Percentiles rank a stretch among this genome's conserved stretches.
phyloP scores from a whole-genome alignment of 805 yeast genomes.

The Kuraishia piskuri region DNA sequence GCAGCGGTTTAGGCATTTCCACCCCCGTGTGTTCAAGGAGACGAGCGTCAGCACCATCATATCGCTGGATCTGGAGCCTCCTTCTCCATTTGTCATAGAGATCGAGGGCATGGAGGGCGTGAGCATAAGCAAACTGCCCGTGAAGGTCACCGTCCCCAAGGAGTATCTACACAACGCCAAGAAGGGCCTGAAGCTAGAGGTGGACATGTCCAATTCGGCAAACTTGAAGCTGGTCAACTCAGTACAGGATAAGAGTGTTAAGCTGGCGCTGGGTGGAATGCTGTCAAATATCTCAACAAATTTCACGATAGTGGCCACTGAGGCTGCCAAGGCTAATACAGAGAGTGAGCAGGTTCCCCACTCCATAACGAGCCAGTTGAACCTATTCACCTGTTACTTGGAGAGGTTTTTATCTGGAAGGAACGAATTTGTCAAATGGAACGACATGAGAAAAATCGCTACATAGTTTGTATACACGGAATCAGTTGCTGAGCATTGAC shows the following conservation, averaged over 20 bases:
- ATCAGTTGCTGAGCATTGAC: too few species aligned
- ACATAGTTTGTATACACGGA: neutral
- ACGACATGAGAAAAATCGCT: slow-evolving; percentile 2
- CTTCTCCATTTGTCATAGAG: slow-evolving; percentile 20
- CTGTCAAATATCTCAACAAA: slow-evolving; percentile 20
- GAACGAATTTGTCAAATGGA: slow-evolving; percentile 19
- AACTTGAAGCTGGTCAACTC: slow-evolving; percentile 18
- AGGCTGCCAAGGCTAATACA: slow-evolving; percentile 9
- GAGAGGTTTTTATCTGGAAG: slow-evolving; percentile 22
- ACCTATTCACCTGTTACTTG: slow-evolving; percentile 21
- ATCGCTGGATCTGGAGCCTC: slow-evolving; percentile 17
- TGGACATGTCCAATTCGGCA: slow-evolving; percentile 22
- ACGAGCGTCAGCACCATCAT: slow-evolving; percentile 20
- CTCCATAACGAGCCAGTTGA: slow-evolving; percentile 23
- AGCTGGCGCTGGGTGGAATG: slow-evolving; percentile 22
- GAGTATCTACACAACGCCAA: slow-evolving; percentile 20
- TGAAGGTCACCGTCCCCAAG: slow-evolving; percentile 21
- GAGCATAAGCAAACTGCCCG: slow-evolving; percentile 15
- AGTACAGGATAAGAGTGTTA: slow-evolving; percentile 18
- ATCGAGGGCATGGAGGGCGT: slow-evolving; percentile 20
- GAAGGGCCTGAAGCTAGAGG: slow-evolving; percentile 18
- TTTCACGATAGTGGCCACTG: slow-evolving; percentile 16
- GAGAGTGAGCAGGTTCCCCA: slow-evolving; percentile 5
- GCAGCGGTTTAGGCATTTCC: slow-evolving; percentile 15
- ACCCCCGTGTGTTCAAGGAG: slow-evolving; percentile 17